Evolutionary conservation across 169 alveolate genomes (phyloP).

Genomic region (Babesia ovata): DNA sequence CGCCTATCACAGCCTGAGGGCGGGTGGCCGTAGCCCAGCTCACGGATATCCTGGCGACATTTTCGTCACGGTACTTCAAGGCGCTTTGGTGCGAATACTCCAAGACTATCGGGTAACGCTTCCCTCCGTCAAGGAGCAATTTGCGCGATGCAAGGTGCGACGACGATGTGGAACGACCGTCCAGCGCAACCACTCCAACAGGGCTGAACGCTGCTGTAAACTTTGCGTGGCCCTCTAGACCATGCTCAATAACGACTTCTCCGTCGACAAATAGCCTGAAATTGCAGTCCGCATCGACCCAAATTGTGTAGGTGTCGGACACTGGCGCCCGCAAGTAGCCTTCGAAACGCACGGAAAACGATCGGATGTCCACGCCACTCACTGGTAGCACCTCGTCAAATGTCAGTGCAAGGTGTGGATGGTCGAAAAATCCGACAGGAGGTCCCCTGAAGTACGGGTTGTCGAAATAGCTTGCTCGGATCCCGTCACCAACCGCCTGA

Average conservation of each 20-base stretch:
- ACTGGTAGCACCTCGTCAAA: conserved; percentile 81
- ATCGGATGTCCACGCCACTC: conserved; percentile 81
- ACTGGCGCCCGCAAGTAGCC: conserved; percentile 84
- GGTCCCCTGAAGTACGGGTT: conserved; percentile 80
- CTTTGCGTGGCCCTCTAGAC: conserved; percentile 79
- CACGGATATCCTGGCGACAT: conserved; percentile 59
- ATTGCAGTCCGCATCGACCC: conserved; percentile 80
- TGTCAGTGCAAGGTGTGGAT: conserved; percentile 64
- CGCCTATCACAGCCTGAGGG: conserved; percentile 80
- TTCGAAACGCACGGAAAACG: conserved; percentile 87
- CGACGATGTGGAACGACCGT: conserved; percentile 73
- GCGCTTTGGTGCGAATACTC: conserved; percentile 82
- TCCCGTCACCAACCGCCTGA: conserved; percentile 75
- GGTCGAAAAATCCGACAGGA: conserved; percentile 76
- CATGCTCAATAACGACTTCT: conserved; percentile 81
- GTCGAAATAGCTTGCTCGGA: conserved; percentile 79
- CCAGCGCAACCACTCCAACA: conserved; percentile 72
- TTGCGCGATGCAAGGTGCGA: conserved; percentile 72
- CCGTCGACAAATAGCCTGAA: conserved; percentile 84
- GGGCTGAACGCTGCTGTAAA: conserved; percentile 57
- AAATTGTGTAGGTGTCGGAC: conserved; percentile 79
- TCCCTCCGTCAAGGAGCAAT: conserved; percentile 78
- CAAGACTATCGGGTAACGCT: conserved; percentile 78
- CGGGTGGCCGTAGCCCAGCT: conserved; percentile 80
- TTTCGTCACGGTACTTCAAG: conserved; percentile 77